phyloP scores from a whole-genome alignment of 169 alveolate genomes.

The Plasmodium adleri region DNA sequence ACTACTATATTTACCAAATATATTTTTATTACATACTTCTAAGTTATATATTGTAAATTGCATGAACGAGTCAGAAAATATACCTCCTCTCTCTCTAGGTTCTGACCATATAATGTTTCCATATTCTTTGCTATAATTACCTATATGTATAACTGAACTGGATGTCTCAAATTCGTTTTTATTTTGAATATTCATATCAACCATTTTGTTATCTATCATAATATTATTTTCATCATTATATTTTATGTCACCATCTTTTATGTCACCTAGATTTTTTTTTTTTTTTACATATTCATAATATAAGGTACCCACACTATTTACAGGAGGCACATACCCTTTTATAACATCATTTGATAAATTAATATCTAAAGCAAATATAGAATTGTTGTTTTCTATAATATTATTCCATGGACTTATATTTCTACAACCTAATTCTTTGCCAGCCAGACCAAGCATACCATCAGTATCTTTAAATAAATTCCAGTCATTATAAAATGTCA shows the following conservation, averaged over 20 bases:
- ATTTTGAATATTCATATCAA: neutral
- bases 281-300: neutral
- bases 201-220: neutral
- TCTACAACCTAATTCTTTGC: slow-evolving; percentile 66
- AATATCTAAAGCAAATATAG: slow-evolving; percentile 34
- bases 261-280: neutral
- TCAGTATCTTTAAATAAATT: slow-evolving; percentile 56
- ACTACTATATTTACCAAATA: slow-evolving; percentile 82
- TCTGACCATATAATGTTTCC: slow-evolving; percentile 81
- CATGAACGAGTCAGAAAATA: slow-evolving; percentile 80
- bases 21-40: slow-evolving; percentile 79
- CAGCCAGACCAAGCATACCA: slow-evolving; percentile 72
- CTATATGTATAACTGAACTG: slow-evolving; percentile 52
- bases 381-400: slow-evolving; percentile 33
- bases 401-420: slow-evolving; percentile 48
- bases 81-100: slow-evolving; percentile 84
- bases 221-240: neutral
- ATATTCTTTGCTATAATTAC: slow-evolving; percentile 66
- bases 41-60: slow-evolving; percentile 83
- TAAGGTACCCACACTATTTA: no score
- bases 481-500: slow-evolving; percentile 50
- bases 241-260: neutral
- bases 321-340: neutral
- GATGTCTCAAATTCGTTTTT: neutral
- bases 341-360: slow-evolving; percentile 39